Percentiles rank a stretch among this genome's conserved stretches.
phyloP scores from a whole-genome alignment of 148 eudicot genomes.

The Limonium bicolor region DNA sequence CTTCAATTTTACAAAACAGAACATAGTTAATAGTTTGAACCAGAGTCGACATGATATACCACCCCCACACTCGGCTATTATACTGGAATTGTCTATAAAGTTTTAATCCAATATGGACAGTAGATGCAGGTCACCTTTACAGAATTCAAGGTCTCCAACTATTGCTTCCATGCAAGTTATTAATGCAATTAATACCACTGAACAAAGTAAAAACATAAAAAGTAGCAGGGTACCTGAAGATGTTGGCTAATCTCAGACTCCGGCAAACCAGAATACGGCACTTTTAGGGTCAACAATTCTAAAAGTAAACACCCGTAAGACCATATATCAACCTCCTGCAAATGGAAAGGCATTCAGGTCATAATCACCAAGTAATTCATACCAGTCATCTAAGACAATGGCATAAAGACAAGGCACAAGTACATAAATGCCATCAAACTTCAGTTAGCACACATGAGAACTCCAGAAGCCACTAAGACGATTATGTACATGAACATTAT shows the following conservation, averaged over 20 bases:
- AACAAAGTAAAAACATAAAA: neutral
- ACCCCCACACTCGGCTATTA: no score
- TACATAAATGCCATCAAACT: neutral
- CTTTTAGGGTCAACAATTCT: conserved; percentile 69
- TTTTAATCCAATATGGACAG: neutral
- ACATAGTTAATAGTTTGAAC: no score
- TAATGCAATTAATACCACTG: no score
- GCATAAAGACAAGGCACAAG: neutral
- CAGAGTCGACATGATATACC: no score
- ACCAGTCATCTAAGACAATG: neutral
- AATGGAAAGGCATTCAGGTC: neutral
- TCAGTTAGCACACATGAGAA: neutral
- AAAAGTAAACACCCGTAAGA: conserved; percentile 84
- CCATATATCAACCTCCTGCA: conserved; percentile 96
- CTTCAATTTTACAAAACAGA: neutral
- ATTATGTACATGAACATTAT: neutral
- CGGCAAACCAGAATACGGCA: conserved; percentile 57
- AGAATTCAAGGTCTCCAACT: no score
- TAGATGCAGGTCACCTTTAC: neutral
- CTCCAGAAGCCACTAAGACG: neutral
- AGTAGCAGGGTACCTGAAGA: conserved; percentile 33
- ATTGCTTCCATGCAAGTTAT: neutral
- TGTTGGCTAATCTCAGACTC: conserved; percentile 49
- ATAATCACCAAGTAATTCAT: neutral
- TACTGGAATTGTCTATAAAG: neutral